Evolutionary conservation across 2,329 filamentous ascomycete genomes (phyloP).

Genomic region (Pseudogymnoascus verrucosus): DNA sequence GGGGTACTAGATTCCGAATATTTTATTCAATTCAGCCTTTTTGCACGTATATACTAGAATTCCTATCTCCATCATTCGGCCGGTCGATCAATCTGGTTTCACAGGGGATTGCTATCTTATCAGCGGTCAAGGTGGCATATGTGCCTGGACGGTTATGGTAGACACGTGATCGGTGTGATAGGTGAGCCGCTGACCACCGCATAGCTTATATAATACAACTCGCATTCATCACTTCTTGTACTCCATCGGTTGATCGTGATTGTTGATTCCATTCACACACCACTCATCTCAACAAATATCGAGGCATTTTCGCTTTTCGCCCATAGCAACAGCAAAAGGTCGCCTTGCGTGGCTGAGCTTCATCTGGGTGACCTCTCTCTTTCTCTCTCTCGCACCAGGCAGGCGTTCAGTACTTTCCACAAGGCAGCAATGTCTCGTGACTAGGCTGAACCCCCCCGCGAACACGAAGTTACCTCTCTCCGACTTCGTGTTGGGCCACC

Average conservation of each 20-base stretch:
- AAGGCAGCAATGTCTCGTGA: constrained; percentile 6
- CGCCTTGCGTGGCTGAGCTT: constrained; percentile 1
- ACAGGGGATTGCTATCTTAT: constrained; percentile 8
- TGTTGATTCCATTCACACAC: constrained; percentile 6
- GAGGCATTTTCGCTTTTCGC: background rate
- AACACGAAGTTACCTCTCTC: background rate
- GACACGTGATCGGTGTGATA: background rate
- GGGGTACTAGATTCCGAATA: background rate
- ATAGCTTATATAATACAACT: background rate
- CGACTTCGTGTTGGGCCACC: background rate
- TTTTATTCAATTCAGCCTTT: background rate
- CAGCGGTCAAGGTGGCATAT: background rate
- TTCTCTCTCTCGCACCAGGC: background rate
- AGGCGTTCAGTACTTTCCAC: background rate
- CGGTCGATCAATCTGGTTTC: background rate
- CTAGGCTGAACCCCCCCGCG: background rate
- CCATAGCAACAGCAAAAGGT: background rate
- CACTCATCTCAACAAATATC: background rate
- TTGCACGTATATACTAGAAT: background rate
- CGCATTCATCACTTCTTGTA: background rate
- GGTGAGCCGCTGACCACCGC: background rate
- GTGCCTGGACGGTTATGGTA: background rate
- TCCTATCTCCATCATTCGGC: background rate
- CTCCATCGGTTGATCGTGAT: background rate
- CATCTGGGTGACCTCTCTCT: background rate